phyloP scores from a whole-genome alignment of 495 filamentous ascomycete genomes.

The Aspergillus leporis region DNA sequence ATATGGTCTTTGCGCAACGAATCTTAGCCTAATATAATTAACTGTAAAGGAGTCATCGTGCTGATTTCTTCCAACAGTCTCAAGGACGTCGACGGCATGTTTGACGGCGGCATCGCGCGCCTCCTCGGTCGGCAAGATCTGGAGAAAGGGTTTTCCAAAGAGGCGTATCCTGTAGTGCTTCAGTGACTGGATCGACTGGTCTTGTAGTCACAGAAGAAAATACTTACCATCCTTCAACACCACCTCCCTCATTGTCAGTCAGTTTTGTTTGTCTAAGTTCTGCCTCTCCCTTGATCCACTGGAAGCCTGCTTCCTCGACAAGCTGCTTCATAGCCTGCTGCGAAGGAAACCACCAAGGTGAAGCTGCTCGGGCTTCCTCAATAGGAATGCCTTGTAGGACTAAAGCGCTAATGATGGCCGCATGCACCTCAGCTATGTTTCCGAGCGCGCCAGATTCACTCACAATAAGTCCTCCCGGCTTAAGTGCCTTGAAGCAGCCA shows the following conservation, averaged over 20 bases:
- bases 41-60: constrained; percentile 62
- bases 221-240: constrained; percentile 63
- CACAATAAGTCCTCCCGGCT: constrained; percentile 58
- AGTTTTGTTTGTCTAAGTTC: constrained; percentile 66
- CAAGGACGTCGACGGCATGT: constrained; percentile 59
- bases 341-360: constrained; percentile 77
- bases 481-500: constrained; percentile 50
- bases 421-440: constrained; percentile 65
- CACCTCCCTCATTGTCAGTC: constrained; percentile 54
- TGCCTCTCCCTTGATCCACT: constrained; percentile 58
- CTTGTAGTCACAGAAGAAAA: background rate
- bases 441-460: constrained; percentile 77
- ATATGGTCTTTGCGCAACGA: constrained; percentile 60
- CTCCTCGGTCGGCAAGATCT: constrained; percentile 44
- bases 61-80: constrained; percentile 49
- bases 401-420: constrained; percentile 54
- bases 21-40: constrained; percentile 73
- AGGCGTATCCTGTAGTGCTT: constrained; percentile 44
- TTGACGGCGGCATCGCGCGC: constrained; percentile 52
- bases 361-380: constrained; percentile 43
- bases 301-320: constrained; percentile 58
- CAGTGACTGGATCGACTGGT: background rate
- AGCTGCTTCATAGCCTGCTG: constrained; percentile 53
- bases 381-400: constrained; percentile 55
- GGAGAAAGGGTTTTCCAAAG: constrained; percentile 60